phyloP scores from a whole-genome alignment of 805 yeast species.

The Isabelozyma heimii region DNA sequence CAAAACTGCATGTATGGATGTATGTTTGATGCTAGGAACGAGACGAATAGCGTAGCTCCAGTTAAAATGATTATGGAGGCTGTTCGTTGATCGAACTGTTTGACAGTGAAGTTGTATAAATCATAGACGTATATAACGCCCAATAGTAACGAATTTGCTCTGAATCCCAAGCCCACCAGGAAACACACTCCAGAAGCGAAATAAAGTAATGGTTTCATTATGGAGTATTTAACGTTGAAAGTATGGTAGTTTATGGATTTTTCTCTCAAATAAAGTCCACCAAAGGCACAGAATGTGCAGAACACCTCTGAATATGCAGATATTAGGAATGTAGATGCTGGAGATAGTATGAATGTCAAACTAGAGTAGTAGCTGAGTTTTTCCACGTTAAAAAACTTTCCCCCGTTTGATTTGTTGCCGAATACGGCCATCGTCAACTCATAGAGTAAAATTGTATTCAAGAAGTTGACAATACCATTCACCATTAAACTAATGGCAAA shows the following conservation, averaged over 20 bases:
- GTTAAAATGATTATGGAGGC: conserved; percentile 39
- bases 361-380: conserved; percentile 28
- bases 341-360: conserved; percentile 55
- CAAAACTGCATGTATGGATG: conserved; percentile 62
- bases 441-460: conserved; percentile 49
- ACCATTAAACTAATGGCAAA: conserved; percentile 47
- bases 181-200: conserved; percentile 53
- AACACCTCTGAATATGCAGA: conserved; percentile 76
- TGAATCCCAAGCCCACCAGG: conserved; percentile 55
- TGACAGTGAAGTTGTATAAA: conserved; percentile 22
- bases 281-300: conserved; percentile 58
- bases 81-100: conserved; percentile 13
- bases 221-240: conserved; percentile 14
- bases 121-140: conserved; percentile 70
- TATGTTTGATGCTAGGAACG: conserved; percentile 47
- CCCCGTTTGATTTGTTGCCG: conserved; percentile 5
- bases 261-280: conserved; percentile 54
- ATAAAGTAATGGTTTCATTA: conserved; percentile 20
- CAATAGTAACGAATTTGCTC: conserved; percentile 75
- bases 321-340: conserved; percentile 77
- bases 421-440: conserved; percentile 39
- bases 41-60: conserved; percentile 53
- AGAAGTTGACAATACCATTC: conserved; percentile 52
- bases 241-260: conserved; percentile 18
- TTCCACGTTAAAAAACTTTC: conserved; percentile 13